Conservation (phyloP, 2,329 filamentous ascomycete species). For the Ophiobolus disseminans region DNA sequence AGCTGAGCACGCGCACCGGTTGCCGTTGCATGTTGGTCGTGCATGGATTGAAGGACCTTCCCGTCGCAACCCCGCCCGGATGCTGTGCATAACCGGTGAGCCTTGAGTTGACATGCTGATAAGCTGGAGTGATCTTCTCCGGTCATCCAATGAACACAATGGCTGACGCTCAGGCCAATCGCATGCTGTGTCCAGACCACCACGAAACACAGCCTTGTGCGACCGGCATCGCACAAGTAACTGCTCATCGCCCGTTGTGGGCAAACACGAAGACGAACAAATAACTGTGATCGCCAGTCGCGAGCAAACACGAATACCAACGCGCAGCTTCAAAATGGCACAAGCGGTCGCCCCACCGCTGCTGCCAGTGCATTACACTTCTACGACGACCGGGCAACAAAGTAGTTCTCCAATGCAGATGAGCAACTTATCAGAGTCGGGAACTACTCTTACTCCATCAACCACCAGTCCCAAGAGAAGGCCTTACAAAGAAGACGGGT, state of each 20-base stretch:
- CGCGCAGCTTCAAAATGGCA: background rate
- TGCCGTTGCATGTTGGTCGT: background rate
- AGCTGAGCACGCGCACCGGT: background rate
- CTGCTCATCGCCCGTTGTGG: background rate
- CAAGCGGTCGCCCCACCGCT: background rate
- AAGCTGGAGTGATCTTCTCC: background rate
- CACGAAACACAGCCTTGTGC: background rate
- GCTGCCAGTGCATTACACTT: background rate
- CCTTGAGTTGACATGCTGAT: background rate
- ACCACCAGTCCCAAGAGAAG: background rate
- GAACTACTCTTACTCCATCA: background rate
- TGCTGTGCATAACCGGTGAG: background rate
- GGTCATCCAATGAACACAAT: background rate
- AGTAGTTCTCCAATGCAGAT: background rate
- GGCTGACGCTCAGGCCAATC: background rate
- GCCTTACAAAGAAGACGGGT: constrained; percentile 36
- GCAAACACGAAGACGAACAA: background rate
- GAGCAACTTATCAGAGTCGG: background rate
- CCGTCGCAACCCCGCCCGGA: background rate
- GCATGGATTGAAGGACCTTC: constrained; percentile 1
- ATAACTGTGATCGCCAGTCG: background rate
- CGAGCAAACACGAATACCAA: background rate
- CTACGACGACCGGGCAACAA: background rate
- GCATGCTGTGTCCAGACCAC: background rate
- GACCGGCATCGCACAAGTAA: background rate